These are phyloP conservation scores for Fusarium dimerum DNA, from an alignment of 2,329 filamentous ascomycete species.

Conservation along the genomic window DNA sequence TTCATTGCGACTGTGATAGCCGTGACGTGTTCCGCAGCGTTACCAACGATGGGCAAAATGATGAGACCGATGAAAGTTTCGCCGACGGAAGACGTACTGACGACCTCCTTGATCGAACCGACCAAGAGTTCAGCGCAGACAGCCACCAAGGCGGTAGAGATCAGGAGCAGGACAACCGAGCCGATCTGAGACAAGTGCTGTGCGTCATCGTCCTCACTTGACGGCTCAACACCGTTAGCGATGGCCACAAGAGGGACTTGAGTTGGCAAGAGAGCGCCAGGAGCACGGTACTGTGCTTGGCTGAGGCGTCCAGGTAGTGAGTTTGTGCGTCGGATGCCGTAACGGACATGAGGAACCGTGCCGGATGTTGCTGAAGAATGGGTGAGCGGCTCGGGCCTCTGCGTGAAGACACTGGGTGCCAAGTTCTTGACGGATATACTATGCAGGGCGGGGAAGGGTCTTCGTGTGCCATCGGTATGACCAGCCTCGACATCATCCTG, in stretches of 20 bases:
- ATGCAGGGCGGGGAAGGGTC: conserved; percentile 57
- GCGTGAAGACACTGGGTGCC: conserved; percentile 69
- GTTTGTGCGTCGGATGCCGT: conserved; percentile 71
- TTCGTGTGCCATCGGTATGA: conserved; percentile 27
- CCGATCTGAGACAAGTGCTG: conserved; percentile 55
- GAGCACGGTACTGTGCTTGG: conserved; percentile 45
- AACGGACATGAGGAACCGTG: conserved; percentile 57
- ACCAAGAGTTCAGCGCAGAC: conserved; percentile 72
- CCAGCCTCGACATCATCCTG: conserved; percentile 25
- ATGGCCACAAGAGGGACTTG: conserved; percentile 44
- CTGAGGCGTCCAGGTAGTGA: conserved; percentile 72
- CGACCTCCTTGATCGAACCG: conserved; percentile 65
- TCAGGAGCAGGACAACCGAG: conserved; percentile 61
- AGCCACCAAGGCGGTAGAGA: conserved; percentile 66
- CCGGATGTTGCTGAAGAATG: conserved; percentile 38
- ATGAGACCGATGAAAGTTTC: conserved; percentile 73
- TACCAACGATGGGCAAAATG: conserved; percentile 71
- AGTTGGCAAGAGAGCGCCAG: conserved; percentile 52
- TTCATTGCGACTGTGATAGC: conserved; percentile 70
- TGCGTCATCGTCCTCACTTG: conserved; percentile 39
- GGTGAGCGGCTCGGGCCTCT: conserved; percentile 37
- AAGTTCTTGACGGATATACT: conserved; percentile 67
- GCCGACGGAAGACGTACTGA: conserved; percentile 55
- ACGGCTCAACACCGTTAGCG: conserved; percentile 28
- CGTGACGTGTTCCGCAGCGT: conserved; percentile 73